phyloP scores from a whole-genome alignment of 1,284 basidiomycete genomes.

The Coriolopsis trogii region DNA sequence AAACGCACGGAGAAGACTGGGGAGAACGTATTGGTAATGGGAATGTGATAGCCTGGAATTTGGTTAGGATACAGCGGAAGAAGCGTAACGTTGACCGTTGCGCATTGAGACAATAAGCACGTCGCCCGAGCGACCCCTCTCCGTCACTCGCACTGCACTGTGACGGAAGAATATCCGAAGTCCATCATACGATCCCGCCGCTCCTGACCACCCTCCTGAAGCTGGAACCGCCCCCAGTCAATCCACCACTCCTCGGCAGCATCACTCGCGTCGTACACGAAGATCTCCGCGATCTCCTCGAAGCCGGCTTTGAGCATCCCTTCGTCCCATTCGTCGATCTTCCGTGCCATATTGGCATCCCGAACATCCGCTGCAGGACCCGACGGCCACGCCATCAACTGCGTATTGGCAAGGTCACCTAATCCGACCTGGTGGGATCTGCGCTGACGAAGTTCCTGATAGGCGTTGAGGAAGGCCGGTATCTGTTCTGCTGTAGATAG shows the following conservation, averaged over 20 bases:
- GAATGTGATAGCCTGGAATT: too few relatives aligned
- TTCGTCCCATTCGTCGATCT: constrained; percentile 28
- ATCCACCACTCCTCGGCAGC: constrained; percentile 42
- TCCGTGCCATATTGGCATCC: constrained; percentile 37
- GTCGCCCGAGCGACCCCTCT: too few relatives aligned
- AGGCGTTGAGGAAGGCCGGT: constrained; percentile 43
- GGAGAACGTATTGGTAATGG: too few relatives aligned
- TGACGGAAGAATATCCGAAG: too few relatives aligned
- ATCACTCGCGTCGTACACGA: constrained; percentile 38
- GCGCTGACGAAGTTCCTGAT: constrained; percentile 45
- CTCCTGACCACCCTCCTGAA: too few relatives aligned
- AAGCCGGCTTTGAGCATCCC: constrained; percentile 29
- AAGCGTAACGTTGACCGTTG: too few relatives aligned
- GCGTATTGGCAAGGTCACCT: constrained; percentile 39
- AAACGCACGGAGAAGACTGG: too few relatives aligned
- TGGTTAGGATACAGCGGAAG: too few relatives aligned
- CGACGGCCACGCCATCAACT: constrained; percentile 39
- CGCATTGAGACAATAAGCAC: too few relatives aligned
- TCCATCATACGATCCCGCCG: too few relatives aligned
- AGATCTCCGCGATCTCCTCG: constrained; percentile 32
- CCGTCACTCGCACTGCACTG: too few relatives aligned
- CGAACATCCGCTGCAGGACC: constrained; percentile 42
- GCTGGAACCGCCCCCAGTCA: constrained; percentile 36
- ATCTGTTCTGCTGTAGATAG: constrained; percentile 43
- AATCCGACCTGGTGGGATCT: constrained; percentile 40